Evolutionary conservation across 257 asterid genomes (phyloP), one percentile per base, ranked within the genome.

Genomic region (Eustoma russellianum): DNA sequence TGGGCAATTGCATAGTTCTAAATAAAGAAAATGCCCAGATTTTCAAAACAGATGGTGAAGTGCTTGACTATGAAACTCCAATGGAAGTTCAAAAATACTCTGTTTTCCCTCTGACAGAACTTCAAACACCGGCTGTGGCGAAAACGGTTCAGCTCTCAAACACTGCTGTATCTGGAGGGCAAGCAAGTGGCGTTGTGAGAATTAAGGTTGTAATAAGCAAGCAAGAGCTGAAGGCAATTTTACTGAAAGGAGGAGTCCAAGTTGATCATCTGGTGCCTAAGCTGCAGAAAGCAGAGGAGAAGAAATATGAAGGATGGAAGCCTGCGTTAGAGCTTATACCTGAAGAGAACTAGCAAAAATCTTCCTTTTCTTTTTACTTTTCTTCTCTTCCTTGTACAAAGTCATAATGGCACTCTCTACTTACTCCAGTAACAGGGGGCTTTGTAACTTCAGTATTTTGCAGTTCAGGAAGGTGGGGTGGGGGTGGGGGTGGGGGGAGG

Each of bases 1-100:
- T 88, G 96, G 95, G 96, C 19, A 88, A 88, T 59, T 85, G 93
- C 74, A 54, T 88, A 65, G 76, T 66, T 72, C 59, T 59, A 66
- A 79, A 78, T 50, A 63, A 66, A 61, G 73, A 75, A 40, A 48
- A 62, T 17, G 75, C 81, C 48, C 76, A 50, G 59, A 73, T 82
- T 30, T 74, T 82, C 67, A 88, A 79, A 77, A 59, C 78, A 65
- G 88, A 85, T 69, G 95, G 93, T 17, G 75, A 80, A 62, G 70
- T 73, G 53, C 73, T 88, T n/a, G 82, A 82, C 58, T 82, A 76
- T 76, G 79, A 71, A 63, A 28, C 82, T 55, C 91, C 93, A 7
- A 68, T 75, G 5, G 73, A 61, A 68, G 93, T 77, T 50, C 66
- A 72, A 49, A 79, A 83, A 57, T 80, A 86, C 66, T 73, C 80